These are phyloP conservation scores for Fusarium sp. DNA, from an alignment of 2,329 filamentous ascomycete species.

Conservation along the genomic window DNA sequence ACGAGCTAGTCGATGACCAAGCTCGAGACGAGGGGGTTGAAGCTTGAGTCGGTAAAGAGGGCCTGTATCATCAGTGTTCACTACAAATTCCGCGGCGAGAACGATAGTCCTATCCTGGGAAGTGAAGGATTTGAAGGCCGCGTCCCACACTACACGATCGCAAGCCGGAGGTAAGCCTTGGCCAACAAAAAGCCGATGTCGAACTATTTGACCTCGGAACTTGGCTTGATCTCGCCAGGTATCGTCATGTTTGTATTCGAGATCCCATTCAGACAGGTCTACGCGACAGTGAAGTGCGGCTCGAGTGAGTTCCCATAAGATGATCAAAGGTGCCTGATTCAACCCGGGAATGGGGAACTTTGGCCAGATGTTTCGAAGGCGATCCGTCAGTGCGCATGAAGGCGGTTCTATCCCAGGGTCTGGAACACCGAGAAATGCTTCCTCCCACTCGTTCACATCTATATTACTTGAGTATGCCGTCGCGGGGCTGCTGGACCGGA, in stretches of 20 bases:
- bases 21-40: slow-evolving; percentile 62
- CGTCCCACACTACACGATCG: slow-evolving; percentile 59
- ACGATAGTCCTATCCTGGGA: slow-evolving; percentile 55
- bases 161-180: slow-evolving; percentile 64
- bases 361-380: slow-evolving; percentile 56
- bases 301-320: slow-evolving; percentile 66
- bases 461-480: slow-evolving; percentile 39
- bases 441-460: slow-evolving; percentile 30
- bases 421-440: slow-evolving; percentile 6
- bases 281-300: slow-evolving; percentile 61
- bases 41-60: slow-evolving; percentile 62
- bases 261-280: slow-evolving; percentile 52
- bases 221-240: slow-evolving; percentile 59
- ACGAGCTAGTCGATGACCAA: slow-evolving; percentile 64
- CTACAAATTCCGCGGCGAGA: slow-evolving; percentile 59
- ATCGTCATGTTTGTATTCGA: slow-evolving; percentile 53
- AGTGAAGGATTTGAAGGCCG: slow-evolving; percentile 55
- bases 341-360: slow-evolving; percentile 56
- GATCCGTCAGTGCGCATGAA: slow-evolving; percentile 38
- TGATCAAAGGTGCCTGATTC: slow-evolving; percentile 60
- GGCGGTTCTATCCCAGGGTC: neutral
- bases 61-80: slow-evolving; percentile 51
- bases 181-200: slow-evolving; percentile 56
- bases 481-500: slow-evolving; percentile 24
- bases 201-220: slow-evolving; percentile 58